Percentiles rank a stretch among this genome's conserved stretches.
Conservation (phyloP, 1,284 basidiomycete species). For the Microbotryum violaceum region DNA sequence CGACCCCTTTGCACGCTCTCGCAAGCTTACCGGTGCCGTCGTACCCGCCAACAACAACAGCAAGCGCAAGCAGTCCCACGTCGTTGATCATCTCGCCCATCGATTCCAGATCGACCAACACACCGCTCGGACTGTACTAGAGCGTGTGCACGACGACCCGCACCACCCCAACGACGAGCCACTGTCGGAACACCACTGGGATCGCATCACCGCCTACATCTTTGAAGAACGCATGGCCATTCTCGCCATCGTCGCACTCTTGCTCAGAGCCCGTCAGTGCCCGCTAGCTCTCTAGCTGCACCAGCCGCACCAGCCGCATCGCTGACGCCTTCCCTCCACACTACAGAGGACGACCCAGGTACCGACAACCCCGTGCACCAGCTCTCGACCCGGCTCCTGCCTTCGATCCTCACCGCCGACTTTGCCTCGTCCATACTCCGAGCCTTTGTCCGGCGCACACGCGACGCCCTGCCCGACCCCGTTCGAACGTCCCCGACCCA, state of each 20-base stretch:
- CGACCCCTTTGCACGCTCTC: slow-evolving; percentile 12
- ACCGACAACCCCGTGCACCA: slow-evolving; percentile 48
- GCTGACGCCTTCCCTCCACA: neutral
- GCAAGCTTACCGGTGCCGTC: neutral
- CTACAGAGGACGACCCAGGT: slow-evolving; percentile 16
- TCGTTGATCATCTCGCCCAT: slow-evolving; percentile 11
- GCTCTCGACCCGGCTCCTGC: slow-evolving; percentile 52
- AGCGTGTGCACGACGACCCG: neutral
- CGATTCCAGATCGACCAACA: slow-evolving; percentile 19
- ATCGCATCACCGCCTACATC: slow-evolving; percentile 25
- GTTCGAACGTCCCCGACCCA: slow-evolving; percentile 53
- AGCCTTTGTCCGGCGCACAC: slow-evolving; percentile 49
- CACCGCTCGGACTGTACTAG: slow-evolving; percentile 4
- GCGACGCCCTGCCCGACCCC: slow-evolving; percentile 50
- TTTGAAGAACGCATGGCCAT: slow-evolving; percentile 33
- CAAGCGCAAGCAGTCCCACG: slow-evolving; percentile 5
- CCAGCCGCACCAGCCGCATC: neutral
- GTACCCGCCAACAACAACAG: neutral
- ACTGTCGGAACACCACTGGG: slow-evolving; percentile 29
- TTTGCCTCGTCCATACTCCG: slow-evolving; percentile 54
- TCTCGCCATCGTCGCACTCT: slow-evolving; percentile 24
- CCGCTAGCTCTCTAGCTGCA: neutral
- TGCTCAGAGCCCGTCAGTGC: slow-evolving; percentile 25
- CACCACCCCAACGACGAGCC: neutral
- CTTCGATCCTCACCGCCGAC: slow-evolving; percentile 53